Evolutionary conservation across 345 rosid species (phyloP), one percentile per base, ranked within the genome.

Genomic region (Arabis hirsuta): DNA sequence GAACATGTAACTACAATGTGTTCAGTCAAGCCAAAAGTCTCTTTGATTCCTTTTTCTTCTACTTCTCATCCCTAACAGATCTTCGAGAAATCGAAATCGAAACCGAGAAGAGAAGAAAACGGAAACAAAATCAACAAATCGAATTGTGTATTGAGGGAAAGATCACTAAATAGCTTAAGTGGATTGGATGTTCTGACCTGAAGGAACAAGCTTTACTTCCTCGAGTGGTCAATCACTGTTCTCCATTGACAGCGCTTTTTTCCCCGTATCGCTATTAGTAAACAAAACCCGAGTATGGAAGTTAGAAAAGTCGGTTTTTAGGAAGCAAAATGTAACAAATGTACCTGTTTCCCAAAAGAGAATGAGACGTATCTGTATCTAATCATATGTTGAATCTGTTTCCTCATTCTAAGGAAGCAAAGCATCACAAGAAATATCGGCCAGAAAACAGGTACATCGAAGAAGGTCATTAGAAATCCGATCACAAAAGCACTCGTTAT

Each of bases 291-390:
- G 45, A 63, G 12, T 26, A 12, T 14, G 0, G 8, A 47, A 47
- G 26, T 63, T 20, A 45, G 22, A 29, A 32, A 59, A 36, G 9
- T 7, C 39, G 39, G 39, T 36, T 36, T 36, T 36, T 10, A 27
- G 7, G 41, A 7, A 60, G n/a, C n/a, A n/a, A 13, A 38, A 10
- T 2, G 6, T 6, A 41, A 29, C 12, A 45, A 26, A 38, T n/a
- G n/a, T 85, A 91, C 97, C 91, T 83, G 97, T 76, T 91, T 91
- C 2, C 97, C 96, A 4, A 85, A 79, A 9, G 97, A 80, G 84
- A 91, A 87, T 7, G 97, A 96, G 11, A 91, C 84, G 29, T 91
- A 89, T 86, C 74, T 87, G 67, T 89, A 89, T 67, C 84, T 91
- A 82, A 91, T 76, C 97, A 91, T 91, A 74, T 86, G 97, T 65